Evolutionary conservation across 2,329 filamentous ascomycete species (phyloP).

Genomic region (Fusarium metavorans): DNA sequence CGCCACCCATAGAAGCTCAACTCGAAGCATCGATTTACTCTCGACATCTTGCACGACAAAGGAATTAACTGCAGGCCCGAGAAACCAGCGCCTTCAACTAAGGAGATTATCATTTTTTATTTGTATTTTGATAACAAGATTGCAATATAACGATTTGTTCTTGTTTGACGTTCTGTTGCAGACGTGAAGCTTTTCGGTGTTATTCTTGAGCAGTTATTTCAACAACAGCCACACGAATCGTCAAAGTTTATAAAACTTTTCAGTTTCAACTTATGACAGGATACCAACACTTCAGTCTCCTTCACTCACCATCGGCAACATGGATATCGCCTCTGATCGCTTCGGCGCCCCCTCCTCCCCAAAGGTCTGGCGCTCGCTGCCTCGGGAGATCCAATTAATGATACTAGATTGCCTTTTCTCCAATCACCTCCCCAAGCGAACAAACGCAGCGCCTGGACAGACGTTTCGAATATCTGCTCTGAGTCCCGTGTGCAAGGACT

Average conservation of each 20-base stretch:
- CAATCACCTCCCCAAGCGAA: not conserved
- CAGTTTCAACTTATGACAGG: too few species aligned
- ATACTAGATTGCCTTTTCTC: not conserved
- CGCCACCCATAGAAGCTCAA: not conserved
- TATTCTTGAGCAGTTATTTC: not conserved
- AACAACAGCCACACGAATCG: not conserved
- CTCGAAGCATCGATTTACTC: not conserved
- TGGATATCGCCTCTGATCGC: not conserved
- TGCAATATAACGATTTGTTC: not conserved
- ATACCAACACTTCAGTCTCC: not conserved
- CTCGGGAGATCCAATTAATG: not conserved
- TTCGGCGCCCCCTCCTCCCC: not conserved
- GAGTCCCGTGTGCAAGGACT: slow-evolving; percentile 4
- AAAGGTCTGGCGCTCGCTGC: not conserved
- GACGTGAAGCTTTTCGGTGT: not conserved
- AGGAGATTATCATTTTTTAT: not conserved
- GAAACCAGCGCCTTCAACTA: not conserved
- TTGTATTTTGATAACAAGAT: not conserved
- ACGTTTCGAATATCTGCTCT: not conserved
- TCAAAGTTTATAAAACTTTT: not conserved
- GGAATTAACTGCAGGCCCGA: not conserved
- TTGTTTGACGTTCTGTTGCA: not conserved
- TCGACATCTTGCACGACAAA: not conserved
- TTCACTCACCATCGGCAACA: not conserved
- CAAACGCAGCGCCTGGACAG: not conserved